Evolutionary conservation across 164 flowering plant genomes (phyloP).

Genomic region (Magnolia sinica): DNA sequence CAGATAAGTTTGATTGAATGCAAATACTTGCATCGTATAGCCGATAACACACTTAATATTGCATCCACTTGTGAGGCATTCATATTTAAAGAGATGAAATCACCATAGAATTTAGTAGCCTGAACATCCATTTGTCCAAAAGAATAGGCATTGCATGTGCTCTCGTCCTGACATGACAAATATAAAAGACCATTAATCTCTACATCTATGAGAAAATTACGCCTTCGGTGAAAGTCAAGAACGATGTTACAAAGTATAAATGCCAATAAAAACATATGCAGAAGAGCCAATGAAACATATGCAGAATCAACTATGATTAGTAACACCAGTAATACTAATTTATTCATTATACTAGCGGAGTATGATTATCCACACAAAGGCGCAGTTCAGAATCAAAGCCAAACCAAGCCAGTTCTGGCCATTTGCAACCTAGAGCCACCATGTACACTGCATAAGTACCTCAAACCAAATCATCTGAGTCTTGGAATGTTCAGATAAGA

Average conservation of each 20-base stretch:
- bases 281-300: background rate
- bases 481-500: no score
- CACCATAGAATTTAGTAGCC: conserved; percentile 3
- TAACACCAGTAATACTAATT: background rate
- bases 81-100: conserved; percentile 15
- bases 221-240: background rate
- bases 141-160: conserved; percentile 26
- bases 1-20: conserved; percentile 50
- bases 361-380: no score
- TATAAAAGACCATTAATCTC: background rate
- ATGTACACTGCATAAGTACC: no score
- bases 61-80: conserved; percentile 60
- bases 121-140: background rate
- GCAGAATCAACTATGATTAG: background rate
- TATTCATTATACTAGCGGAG: background rate
- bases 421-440: no score
- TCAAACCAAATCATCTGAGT: no score
- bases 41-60: conserved; percentile 29
- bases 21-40: conserved; percentile 24
- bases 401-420: no score
- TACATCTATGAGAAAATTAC: background rate
- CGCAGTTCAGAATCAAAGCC: no score
- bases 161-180: conserved; percentile 29
- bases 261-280: background rate
- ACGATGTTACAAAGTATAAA: background rate